Evolutionary conservation across 306 rosid genomes (phyloP), one percentile per base, ranked within the genome.

Genomic region (Inga laurina): DNA sequence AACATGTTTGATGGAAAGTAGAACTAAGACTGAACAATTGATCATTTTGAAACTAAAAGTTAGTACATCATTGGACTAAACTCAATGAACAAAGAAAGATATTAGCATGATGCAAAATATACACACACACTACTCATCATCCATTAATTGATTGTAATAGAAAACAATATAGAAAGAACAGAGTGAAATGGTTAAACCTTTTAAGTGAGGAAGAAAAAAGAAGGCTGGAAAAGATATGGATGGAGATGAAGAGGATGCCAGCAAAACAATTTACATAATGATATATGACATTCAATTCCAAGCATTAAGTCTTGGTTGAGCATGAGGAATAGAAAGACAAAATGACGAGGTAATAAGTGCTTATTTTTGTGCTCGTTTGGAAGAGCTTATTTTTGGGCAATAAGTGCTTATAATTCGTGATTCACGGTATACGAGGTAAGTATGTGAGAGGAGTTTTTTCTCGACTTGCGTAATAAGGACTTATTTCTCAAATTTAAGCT

Each of bases 161-260:
- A 24, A 14, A 83, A 35, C 54, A 77, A 71, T 74, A 71, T 24
- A 41, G 76, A 74, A 83, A 77, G 34, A 70, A 57, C 72, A 56
- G 39, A 3, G 54, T 59, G 15, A 71, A 70, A 49, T 48, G 48
- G 30, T 49, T 32, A 69, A 22, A 48, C 67, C 39, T 65, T 13
- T 66, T 21, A 16, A 34, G 30, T 21, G 22, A 5, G 32, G 57
- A 72, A 22, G 9, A 15, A 7, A 27, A 45, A 45, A 45, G n/a
- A 72, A 72, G 41, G 51, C 41, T 46, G 18, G 39, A 13, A 30
- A 30, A 30, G 19, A 64, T 64, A 64, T 27, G 69, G 21, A 30
- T 64, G 39, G 69, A 5, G 21, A 30, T 64, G 15, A 64, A 64
- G 39, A 27, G 3, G 16, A 27, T 64, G 14, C 41, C 56, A 68